Evolutionary conservation across 2,329 filamentous ascomycete species (phyloP), one percentile per base, ranked within the genome.

Genomic region (Purpureocillium takamizusanense): DNA sequence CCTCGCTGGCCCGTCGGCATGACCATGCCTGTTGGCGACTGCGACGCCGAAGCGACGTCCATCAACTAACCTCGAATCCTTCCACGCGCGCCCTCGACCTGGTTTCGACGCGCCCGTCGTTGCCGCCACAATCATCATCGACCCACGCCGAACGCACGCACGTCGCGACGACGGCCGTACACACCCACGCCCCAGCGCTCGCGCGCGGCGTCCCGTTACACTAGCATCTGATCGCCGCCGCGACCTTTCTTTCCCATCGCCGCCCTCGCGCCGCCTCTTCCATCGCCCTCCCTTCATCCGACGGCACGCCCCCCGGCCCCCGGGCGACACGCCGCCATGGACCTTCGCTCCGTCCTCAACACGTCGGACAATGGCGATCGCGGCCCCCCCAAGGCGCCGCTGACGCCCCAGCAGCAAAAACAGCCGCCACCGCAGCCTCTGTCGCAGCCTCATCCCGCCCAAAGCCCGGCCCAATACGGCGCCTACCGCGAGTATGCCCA

Each of bases 311-410:
- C 15, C 7, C 29, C 27, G 15, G 28, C 23, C 34, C 11, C 39
- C 13, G 23, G 7, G 27, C 15, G 11, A 33, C 8, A 6, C 21
- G 25, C 14, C 44, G 53, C 41, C 39, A 69, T 76, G 72, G 71
- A 76, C 61, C 63, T 76, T 41, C 59, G 63, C 45, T 67, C 66
- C 13, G 70, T 79, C 50, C 58, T 78, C 35, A 78, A 77, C 54
- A 62, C 66, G 16, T 64, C 69, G 28, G 73, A 72, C 44, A 59
- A 59, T 41, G 67, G 60, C 48, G 66, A 62, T 36, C 55, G 59
- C 44, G 51, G 53, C 33, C 55, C 57, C 36, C 50, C 55, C 40
- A 58, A 57, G 45, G 54, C 57, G 37, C 51, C 51, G 32, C 52
- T 50, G 28, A 51, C 52, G 40, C 55, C 52, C 23, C 44, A 45